Percentiles rank a stretch among this genome's conserved stretches.
phyloP scores from a whole-genome alignment of 2,329 filamentous ascomycete genomes.

The Pezicula neosporulosa region DNA sequence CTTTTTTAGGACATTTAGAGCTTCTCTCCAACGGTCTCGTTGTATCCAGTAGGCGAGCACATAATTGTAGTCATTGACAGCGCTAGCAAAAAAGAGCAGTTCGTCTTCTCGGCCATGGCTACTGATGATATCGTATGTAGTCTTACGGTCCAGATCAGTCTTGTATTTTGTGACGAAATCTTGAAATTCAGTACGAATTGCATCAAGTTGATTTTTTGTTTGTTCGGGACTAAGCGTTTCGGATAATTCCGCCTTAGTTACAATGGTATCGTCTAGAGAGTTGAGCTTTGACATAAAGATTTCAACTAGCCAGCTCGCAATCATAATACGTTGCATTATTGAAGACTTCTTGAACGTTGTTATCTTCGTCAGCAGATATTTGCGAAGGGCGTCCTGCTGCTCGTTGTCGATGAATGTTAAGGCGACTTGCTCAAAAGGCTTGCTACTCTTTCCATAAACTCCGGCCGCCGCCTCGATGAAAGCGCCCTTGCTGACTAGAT shows the following conservation, averaged over 20 bases:
- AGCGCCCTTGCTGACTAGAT: conserved; percentile 75
- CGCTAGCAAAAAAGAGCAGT: conserved; percentile 84
- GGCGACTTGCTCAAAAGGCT: conserved; percentile 94
- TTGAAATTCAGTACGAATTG: conserved; percentile 75
- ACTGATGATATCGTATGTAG: conserved; percentile 92
- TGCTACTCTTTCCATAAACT: conserved; percentile 92
- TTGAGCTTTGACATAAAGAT: conserved; percentile 98
- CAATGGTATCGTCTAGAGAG: conserved; percentile 87
- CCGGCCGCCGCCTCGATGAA: conserved; percentile 84
- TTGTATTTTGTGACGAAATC: conserved; percentile 87
- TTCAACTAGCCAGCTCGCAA: conserved; percentile 92
- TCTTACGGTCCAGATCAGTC: conserved; percentile 82
- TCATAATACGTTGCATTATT: conserved; percentile 91
- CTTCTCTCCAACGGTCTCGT: conserved; percentile 85
- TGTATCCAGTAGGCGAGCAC: conserved; percentile 97
- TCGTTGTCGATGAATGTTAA: conserved; percentile 85
- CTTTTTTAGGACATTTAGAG: conserved; percentile 83
- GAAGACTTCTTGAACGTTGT: conserved; percentile 76
- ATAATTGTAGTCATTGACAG: conserved; percentile 89
- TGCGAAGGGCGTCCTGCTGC: conserved; percentile 85
- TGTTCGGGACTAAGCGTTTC: conserved; percentile 69
- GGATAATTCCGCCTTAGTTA: conserved; percentile 78
- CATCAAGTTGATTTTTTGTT: conserved; percentile 66
- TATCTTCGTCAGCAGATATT: conserved; percentile 84
- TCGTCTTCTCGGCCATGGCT: conserved; percentile 94